Conservation (phyloP, 2,329 filamentous ascomycete genomes). For the Bipolaris oryzae region DNA sequence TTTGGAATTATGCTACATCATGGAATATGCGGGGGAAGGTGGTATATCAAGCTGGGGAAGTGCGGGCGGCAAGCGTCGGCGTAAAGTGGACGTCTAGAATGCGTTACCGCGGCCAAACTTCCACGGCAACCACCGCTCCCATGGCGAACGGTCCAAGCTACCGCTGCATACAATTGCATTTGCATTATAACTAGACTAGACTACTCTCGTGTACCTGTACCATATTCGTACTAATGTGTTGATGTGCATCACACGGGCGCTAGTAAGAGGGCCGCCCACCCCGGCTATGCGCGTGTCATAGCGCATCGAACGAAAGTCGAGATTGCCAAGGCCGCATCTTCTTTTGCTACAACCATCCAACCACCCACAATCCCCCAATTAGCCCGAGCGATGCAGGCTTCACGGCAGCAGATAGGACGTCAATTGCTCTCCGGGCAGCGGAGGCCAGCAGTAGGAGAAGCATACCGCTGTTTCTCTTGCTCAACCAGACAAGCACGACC, state of each 20-base stretch:
- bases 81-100: slow-evolving; percentile 8
- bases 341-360: slow-evolving; percentile 12
- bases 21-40: slow-evolving; percentile 9
- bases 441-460: slow-evolving; percentile 24
- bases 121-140: no score
- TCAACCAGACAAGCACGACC: slow-evolving; percentile 50
- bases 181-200: no score
- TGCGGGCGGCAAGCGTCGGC: slow-evolving; percentile 41
- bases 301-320: slow-evolving; percentile 32
- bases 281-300: slow-evolving; percentile 34
- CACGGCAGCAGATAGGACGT: slow-evolving; percentile 34
- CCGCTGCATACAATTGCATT: neutral
- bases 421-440: slow-evolving; percentile 38
- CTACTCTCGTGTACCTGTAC: no score
- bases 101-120: slow-evolving; percentile 6
- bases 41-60: slow-evolving; percentile 31
- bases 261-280: slow-evolving; percentile 7
- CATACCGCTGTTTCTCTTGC: slow-evolving; percentile 60
- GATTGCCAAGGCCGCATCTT: slow-evolving; percentile 30
- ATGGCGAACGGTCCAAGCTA: neutral
- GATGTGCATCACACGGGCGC: slow-evolving; percentile 6
- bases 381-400: slow-evolving; percentile 34
- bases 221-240: no score
- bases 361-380: slow-evolving; percentile 3
- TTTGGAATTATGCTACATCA: slow-evolving; percentile 30